These are phyloP conservation scores for Neurospora sp. DNA, from an alignment of 495 filamentous ascomycete species.

Conservation along the genomic window DNA sequence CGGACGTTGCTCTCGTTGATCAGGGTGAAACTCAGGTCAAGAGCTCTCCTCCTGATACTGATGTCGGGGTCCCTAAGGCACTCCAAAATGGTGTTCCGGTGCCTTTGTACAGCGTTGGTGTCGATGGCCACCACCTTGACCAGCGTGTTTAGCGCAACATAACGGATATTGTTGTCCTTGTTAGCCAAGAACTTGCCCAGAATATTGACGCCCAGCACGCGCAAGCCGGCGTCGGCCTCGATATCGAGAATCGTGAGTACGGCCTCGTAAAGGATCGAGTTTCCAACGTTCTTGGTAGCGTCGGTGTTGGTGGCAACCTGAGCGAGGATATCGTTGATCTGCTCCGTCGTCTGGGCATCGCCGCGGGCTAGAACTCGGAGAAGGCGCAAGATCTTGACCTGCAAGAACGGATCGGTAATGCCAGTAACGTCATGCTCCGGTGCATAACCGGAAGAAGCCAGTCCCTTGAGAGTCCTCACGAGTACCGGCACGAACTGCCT, in stretches of 20 bases:
- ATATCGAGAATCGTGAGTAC: constrained; percentile 97
- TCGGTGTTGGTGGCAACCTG: constrained; percentile 98
- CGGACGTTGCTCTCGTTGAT: constrained; percentile 96
- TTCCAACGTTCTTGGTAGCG: constrained; percentile 95
- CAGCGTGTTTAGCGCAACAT: constrained; percentile 92
- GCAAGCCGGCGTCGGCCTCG: constrained; percentile 86
- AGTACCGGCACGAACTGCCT: constrained; percentile 66
- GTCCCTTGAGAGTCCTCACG: constrained; percentile 81
- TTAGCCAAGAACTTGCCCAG: constrained; percentile 96
- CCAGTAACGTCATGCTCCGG: constrained; percentile 97
- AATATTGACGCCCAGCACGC: constrained; percentile 95
- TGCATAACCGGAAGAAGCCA: constrained; percentile 92
- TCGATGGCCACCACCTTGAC: constrained; percentile 98
- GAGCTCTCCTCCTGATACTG: constrained; percentile 85
- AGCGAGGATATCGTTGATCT: constrained; percentile 96
- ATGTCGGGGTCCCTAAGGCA: constrained; percentile 98
- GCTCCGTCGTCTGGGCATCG: constrained; percentile 81
- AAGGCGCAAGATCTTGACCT: constrained; percentile 86
- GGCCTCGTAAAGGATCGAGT: constrained; percentile 94
- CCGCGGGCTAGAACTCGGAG: constrained; percentile 79
- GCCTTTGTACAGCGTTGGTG: constrained; percentile 92
- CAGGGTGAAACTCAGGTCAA: constrained; percentile 94
- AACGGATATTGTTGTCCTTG: constrained; percentile 98
- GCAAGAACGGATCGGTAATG: constrained; percentile 96
- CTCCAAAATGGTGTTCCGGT: constrained; percentile 94